phyloP scores from a whole-genome alignment of 2,329 filamentous ascomycete genomes.

The Parastagonospora nodorum region DNA sequence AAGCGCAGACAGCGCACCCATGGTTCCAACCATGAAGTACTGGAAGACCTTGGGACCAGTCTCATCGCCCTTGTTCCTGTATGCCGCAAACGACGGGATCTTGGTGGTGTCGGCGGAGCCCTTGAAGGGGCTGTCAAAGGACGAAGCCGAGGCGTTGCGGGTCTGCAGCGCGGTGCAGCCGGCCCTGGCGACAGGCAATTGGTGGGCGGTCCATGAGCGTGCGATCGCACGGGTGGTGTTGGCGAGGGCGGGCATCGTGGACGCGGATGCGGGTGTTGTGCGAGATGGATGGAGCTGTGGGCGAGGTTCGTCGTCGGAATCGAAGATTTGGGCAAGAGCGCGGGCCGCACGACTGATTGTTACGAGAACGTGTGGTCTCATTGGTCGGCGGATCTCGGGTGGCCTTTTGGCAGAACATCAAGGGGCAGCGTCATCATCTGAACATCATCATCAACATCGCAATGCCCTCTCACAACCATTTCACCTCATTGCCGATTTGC shows the following conservation, averaged over 20 bases:
- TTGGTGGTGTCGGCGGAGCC: slow-evolving; percentile 59
- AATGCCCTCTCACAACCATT: too few species aligned
- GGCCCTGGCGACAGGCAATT: slow-evolving; percentile 53
- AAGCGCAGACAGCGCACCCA: slow-evolving; percentile 89
- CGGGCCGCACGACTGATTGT: not conserved
- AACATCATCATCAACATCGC: not conserved
- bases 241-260: slow-evolving; percentile 57
- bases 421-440: not conserved
- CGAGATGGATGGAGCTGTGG: slow-evolving; percentile 22
- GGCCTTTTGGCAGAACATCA: not conserved
- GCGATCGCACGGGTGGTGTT: slow-evolving; percentile 53
- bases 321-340: slow-evolving; percentile 25
- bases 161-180: slow-evolving; percentile 52
- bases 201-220: slow-evolving; percentile 54
- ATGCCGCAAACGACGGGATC: slow-evolving; percentile 89
- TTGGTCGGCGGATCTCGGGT: not conserved
- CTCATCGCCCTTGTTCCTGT: slow-evolving; percentile 72
- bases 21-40: slow-evolving; percentile 98
- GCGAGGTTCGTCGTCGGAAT: slow-evolving; percentile 22
- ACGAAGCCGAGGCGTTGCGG: slow-evolving; percentile 51
- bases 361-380: not conserved
- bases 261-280: slow-evolving; percentile 34
- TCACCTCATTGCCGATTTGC: too few species aligned
- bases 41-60: slow-evolving; percentile 83
- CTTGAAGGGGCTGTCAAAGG: slow-evolving; percentile 63